phyloP scores from a whole-genome alignment of 2,329 filamentous ascomycete genomes.

The Taxawa tesnikishii region DNA sequence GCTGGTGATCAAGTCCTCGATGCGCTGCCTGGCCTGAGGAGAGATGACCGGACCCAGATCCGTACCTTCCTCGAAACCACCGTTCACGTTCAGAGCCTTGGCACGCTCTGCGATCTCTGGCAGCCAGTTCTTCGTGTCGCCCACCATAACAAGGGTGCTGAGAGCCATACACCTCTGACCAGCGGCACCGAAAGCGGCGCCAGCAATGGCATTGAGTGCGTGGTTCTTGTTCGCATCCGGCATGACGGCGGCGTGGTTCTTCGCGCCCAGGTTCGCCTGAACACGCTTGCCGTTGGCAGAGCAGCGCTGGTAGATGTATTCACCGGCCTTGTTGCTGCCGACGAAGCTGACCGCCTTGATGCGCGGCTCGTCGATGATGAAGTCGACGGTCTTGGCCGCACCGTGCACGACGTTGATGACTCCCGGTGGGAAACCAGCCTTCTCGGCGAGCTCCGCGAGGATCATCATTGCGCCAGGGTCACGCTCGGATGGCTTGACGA shows the following conservation, averaged over 20 bases:
- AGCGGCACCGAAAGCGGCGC: conserved; percentile 73
- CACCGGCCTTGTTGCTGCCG: conserved; percentile 74
- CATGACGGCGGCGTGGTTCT: conserved; percentile 77
- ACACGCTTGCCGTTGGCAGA: conserved; percentile 81
- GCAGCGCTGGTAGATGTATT: conserved; percentile 71
- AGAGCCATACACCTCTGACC: conserved; percentile 82
- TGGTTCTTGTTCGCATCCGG: conserved; percentile 88
- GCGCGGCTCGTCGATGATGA: conserved; percentile 70
- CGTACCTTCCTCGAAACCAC: conserved; percentile 67
- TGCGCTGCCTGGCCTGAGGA: conserved; percentile 65
- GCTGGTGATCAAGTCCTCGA: conserved; percentile 61
- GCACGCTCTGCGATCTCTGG: conserved; percentile 65
- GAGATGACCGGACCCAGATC: conserved; percentile 76
- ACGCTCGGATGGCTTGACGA: conserved; percentile 78
- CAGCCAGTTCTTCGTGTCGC: conserved; percentile 75
- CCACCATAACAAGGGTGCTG: conserved; percentile 71
- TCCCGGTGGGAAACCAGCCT: conserved; percentile 71
- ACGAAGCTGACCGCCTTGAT: conserved; percentile 86
- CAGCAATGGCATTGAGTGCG: conserved; percentile 71
- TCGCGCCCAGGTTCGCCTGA: conserved; percentile 76
- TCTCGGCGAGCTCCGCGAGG: conserved; percentile 63
- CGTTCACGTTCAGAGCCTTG: conserved; percentile 60
- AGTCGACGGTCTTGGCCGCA: conserved; percentile 68
- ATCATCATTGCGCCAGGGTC: conserved; percentile 81
- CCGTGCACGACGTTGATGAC: conserved; percentile 78